Conservation (phyloP, 306 rosid species). For the Casuarina glauca region DNA sequence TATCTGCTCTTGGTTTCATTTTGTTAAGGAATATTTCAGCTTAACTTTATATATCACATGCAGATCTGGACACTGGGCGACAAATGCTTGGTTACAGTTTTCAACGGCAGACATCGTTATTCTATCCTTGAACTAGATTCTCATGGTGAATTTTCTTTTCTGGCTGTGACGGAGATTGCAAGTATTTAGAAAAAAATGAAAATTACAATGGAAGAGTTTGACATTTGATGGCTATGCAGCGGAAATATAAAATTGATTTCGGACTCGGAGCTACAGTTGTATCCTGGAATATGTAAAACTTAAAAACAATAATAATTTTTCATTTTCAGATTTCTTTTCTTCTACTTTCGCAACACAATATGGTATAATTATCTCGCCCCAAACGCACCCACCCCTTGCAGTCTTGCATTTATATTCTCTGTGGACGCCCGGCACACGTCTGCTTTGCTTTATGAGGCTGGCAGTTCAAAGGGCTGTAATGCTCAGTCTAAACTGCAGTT, state of each 20-base stretch:
- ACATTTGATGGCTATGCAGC: no score
- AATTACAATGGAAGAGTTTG: no score
- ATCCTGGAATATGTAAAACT: neutral
- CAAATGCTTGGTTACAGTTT: neutral
- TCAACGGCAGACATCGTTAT: neutral
- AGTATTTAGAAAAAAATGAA: neutral
- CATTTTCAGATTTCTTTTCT: neutral
- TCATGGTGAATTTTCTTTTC: neutral
- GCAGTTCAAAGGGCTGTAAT: neutral
- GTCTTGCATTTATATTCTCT: no score
- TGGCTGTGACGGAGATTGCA: neutral
- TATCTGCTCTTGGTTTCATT: neutral
- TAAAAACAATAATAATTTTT: neutral
- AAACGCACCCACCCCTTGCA: no score
- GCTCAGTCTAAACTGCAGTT: constrained; percentile 36
- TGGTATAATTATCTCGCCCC: neutral
- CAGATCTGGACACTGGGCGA: neutral
- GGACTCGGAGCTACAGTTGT: neutral
- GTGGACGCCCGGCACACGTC: no score
- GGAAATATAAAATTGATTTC: no score
- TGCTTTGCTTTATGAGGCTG: neutral
- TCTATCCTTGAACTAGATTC: neutral
- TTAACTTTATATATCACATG: neutral
- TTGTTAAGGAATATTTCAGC: neutral
- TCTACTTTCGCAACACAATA: neutral